Conservation (phyloP, 345 rosid species). For the Eucalyptus cloeziana region DNA sequence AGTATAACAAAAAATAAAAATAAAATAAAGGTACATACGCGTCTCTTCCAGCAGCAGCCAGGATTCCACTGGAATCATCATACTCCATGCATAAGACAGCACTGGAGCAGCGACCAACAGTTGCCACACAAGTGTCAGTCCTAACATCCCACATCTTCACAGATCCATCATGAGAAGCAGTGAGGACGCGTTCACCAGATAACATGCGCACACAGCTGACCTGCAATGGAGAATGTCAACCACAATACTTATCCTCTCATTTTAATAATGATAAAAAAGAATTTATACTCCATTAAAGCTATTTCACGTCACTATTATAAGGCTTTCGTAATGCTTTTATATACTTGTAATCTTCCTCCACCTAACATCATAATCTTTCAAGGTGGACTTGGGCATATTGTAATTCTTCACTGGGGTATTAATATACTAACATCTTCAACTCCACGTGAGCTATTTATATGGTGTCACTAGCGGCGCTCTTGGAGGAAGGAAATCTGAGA, state of each 20-base stretch:
- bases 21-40: slow-evolving; percentile 43
- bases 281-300: background rate
- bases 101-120: slow-evolving; percentile 94
- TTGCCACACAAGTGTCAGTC: slow-evolving; percentile 94
- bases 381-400: background rate
- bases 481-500: background rate
- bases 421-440: background rate
- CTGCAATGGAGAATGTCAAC: slow-evolving; percentile 20
- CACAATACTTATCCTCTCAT: background rate
- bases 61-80: slow-evolving; percentile 90
- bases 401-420: background rate
- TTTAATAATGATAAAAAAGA: background rate
- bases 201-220: slow-evolving; percentile 89
- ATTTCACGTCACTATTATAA: background rate
- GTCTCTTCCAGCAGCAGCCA: slow-evolving; percentile 98
- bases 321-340: background rate
- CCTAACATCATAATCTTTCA: background rate
- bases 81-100: slow-evolving; percentile 92
- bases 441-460: background rate
- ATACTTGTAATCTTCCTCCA: background rate
- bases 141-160: slow-evolving; percentile 99
- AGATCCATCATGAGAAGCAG: slow-evolving; percentile 86
- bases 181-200: slow-evolving; percentile 93
- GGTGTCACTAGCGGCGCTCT: background rate
- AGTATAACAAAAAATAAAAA: background rate